Percentiles rank a stretch among this genome's conserved stretches.
Conservation (phyloP, 306 rosid genomes). For the Gastrolobium villosum region DNA sequence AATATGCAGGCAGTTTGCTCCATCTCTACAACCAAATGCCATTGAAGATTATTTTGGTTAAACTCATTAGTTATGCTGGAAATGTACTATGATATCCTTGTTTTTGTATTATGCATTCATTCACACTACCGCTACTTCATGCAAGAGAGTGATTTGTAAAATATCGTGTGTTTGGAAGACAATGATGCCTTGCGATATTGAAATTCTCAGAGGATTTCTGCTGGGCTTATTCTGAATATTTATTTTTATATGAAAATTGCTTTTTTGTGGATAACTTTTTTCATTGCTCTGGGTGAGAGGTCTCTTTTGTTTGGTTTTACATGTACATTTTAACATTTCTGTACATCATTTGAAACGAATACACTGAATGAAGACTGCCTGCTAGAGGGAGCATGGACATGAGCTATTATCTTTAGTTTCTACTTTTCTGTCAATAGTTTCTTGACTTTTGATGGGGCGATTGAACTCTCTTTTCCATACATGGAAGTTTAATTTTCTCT, state of each 20-base stretch:
- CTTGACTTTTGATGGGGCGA: constrained; percentile 29
- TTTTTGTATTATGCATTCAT: constrained; percentile 17
- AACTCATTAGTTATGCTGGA: constrained; percentile 32
- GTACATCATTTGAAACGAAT: constrained; percentile 25
- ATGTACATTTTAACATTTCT: background rate
- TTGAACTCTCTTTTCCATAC: constrained; percentile 11
- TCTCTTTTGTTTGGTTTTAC: background rate
- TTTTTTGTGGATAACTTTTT: background rate
- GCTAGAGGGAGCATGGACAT: constrained; percentile 35
- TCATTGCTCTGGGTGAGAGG: background rate
- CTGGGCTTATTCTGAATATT: constrained; percentile 4
- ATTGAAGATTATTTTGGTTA: constrained; percentile 35
- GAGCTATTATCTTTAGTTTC: constrained; percentile 17
- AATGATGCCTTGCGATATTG: constrained; percentile 15
- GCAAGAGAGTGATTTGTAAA: constrained; percentile 10
- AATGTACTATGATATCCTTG: constrained; percentile 23
- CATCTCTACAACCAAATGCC: constrained; percentile 27
- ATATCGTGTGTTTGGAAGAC: constrained; percentile 24
- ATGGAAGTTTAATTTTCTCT: constrained; percentile 5
- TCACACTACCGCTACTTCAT: background rate
- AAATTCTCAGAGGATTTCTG: constrained; percentile 12
- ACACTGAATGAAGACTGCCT: constrained; percentile 15
- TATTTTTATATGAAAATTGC: background rate
- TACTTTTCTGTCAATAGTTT: background rate
- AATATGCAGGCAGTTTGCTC: constrained; percentile 19